Base-by-base conservation (phyloP, 2,329 filamentous ascomycete species). In the Colletotrichum sp. region DNA sequence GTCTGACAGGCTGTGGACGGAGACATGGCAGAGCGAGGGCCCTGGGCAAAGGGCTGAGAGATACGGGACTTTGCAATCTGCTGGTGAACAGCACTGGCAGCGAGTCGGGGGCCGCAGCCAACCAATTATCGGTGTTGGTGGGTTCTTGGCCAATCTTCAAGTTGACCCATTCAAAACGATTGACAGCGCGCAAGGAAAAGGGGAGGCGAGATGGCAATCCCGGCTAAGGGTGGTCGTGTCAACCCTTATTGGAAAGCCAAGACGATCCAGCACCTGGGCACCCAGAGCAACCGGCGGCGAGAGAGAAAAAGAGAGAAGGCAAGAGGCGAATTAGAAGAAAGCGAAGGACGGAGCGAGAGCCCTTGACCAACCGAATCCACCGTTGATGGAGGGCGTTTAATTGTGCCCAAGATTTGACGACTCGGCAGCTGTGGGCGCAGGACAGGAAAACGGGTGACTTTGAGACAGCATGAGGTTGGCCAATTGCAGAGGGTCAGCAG, bases 121-220 rank as follows among this genome's bases (percentile, higher is more conserved):
- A 68, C 32, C 28, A 52, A 30, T 21, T 21, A 24, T 26, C 15
- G 28, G 12, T 44, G 49, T 28, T 55, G 68, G 13, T 52, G 44
- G 44, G 44, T 52, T 52, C 44, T 52, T 52, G 44, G 44, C 44
- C 44, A 52, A 52, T 21, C 44, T 52, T 52, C 44, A 52, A 52
- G n/a, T 21, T 52, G 44, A 52, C 44, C 44, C 44, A 52, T 52
- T 8, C 44, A 52, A 52, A 49, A 21, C 30, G 21, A 57, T 28
- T 59, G 66, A 64, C 62, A 55, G 69, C 36, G 59, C n/a, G 73
- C 64, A 68, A 30, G 64, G 64, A 73, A 76, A 73, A 69, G 59
- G 67, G 63, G 73, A 76, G 73, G 70, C 73, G 73, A 76, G 32
- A 73, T 73, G 70, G 57, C 55, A 63, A 73, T 76, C 73, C 70